Evolutionary conservation across 2,329 filamentous ascomycete genomes (phyloP).

Genomic region (Fusarium annulatum): DNA sequence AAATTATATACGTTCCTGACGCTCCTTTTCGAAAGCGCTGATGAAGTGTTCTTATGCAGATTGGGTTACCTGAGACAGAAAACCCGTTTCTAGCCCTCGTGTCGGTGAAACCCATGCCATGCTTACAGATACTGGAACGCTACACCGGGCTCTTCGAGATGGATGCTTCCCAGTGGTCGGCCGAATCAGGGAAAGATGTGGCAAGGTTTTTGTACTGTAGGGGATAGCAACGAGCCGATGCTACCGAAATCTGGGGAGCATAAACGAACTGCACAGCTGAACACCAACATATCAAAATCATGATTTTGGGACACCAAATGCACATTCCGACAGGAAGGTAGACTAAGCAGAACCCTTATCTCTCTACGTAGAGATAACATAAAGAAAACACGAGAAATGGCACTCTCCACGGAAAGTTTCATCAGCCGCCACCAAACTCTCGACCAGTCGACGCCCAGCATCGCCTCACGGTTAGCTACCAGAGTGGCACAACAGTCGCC

Average conservation of each 20-base stretch:
- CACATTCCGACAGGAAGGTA: not conserved
- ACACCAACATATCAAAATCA: not conserved
- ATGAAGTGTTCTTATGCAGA: constrained; percentile 6
- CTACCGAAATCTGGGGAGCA: constrained; percentile 11
- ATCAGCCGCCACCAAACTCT: not conserved
- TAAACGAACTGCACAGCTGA: not conserved
- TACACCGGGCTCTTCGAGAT: not conserved
- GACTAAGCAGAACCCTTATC: not conserved
- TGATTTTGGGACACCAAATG: not conserved
- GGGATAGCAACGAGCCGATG: not conserved
- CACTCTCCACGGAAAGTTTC: not conserved
- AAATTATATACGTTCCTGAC: not conserved
- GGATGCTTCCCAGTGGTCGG: not conserved
- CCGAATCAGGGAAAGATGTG: not conserved
- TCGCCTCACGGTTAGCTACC: not conserved
- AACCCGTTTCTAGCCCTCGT: constrained; percentile 13
- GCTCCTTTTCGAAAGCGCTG: not conserved
- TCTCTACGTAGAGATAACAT: not conserved
- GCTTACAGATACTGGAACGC: not conserved
- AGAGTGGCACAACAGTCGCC: constrained; percentile 1
- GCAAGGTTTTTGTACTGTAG: not conserved
- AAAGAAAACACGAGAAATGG: not conserved
- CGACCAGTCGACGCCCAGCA: not conserved
- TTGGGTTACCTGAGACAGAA: not conserved
- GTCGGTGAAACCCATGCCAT: constrained; percentile 8